Percentiles rank a stretch among this genome's conserved stretches.
Conservation (phyloP, 2,329 filamentous ascomycete genomes). For the Metarhizium humberi region DNA sequence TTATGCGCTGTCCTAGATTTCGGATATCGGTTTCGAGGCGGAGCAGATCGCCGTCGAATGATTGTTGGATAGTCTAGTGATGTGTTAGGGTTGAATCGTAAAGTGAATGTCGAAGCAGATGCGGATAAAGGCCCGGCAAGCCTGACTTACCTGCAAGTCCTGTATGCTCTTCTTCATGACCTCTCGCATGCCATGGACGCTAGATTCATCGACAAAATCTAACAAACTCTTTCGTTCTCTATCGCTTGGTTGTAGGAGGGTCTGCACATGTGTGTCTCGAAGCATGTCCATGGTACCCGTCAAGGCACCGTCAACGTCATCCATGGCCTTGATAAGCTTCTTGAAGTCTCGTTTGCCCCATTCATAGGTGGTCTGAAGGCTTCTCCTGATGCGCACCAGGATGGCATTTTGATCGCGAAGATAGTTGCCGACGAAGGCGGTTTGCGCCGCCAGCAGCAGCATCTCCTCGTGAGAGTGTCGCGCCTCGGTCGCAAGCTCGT, state of each 20-base stretch:
- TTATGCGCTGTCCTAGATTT: conserved; percentile 50
- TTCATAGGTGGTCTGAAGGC: conserved; percentile 47
- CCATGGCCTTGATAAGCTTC: conserved; percentile 53
- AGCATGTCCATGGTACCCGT: conserved; percentile 58
- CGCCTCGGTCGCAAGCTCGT: conserved; percentile 72
- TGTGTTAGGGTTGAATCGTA: not conserved
- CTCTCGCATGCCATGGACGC: conserved; percentile 55
- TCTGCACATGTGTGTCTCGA: conserved; percentile 53
- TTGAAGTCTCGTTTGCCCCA: conserved; percentile 51
- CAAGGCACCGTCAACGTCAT: conserved; percentile 55
- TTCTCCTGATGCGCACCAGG: conserved; percentile 39
- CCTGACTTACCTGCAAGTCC: conserved; percentile 49
- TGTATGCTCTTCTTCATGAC: conserved; percentile 62
- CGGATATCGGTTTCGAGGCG: conserved; percentile 68
- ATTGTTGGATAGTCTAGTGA: conserved; percentile 49
- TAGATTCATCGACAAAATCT: conserved; percentile 68
- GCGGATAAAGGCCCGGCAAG: not conserved
- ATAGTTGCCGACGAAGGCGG: conserved; percentile 55
- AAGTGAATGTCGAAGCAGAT: conserved; percentile 8
- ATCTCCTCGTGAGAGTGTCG: conserved; percentile 70
- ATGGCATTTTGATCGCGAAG: conserved; percentile 48
- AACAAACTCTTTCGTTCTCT: conserved; percentile 55
- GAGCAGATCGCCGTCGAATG: conserved; percentile 67
- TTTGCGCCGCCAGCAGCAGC: conserved; percentile 61
- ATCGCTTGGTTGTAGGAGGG: conserved; percentile 48